Evolutionary conservation across 495 filamentous ascomycete species (phyloP), one percentile per base, ranked within the genome.

Genomic region (Aspergillus cristatus): DNA sequence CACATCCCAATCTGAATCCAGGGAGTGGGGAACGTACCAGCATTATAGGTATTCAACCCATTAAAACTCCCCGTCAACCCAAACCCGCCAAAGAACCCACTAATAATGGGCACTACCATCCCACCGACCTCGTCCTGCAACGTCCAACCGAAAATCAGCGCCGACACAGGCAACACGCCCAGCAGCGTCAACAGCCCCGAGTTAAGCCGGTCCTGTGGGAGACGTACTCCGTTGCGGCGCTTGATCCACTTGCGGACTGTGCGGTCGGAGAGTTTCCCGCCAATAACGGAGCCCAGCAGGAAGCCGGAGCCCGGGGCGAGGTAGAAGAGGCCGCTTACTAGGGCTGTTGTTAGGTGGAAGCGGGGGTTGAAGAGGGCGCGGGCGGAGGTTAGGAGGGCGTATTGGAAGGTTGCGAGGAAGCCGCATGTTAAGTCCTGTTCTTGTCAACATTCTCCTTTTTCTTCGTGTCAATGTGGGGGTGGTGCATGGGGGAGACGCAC

Each of bases 311-410:
- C 81, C 0, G 83, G 83, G 1, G 83, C 77, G 17, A 88, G 76
- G 50, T 84, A 88, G 64, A 88, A 86, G 11, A 88, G 70, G 3
- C 81, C 82, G 29, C 67, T 68, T 45, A 80, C 71, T n/a, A 86
- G 65, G 2, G 81, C 79, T 4, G 78, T 67, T 15, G 70, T 73
- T 7, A 88, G 70, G 46, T 78, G 47, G 62, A 85, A 87, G 14
- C 81, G 73, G 2, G 81, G 81, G 51, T 85, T 84, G 28, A 88
- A 65, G 17, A 85, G 75, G 47, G 80, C 76, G 34, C 81, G 78
- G 45, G 81, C 82, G 14, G 81, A 81, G 14, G 81, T 84, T 16
- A 86, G 71, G 14, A 85, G 60, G 15, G 63, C 67, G 50, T 85
- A 87, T 74, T 81, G 78, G 48, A 80, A 82, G 65, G 74, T 84